Conservation (phyloP, 352 stramenopile genomes). For the Phytophthora sp. region DNA sequence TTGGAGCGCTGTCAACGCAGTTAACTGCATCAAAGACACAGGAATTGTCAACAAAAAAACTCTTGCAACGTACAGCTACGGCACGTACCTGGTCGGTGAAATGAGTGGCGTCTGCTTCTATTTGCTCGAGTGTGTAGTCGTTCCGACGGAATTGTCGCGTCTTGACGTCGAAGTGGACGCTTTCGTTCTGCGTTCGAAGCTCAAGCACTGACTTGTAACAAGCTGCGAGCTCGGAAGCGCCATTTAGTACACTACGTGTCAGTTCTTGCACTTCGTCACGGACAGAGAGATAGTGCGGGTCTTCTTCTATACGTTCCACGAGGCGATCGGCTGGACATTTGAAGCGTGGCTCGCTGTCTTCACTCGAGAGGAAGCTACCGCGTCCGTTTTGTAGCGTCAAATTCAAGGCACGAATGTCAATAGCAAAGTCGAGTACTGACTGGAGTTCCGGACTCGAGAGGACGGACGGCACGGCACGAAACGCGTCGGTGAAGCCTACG, state of each 20-base stretch:
- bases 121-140: conserved; percentile 50
- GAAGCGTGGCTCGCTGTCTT: conserved; percentile 17
- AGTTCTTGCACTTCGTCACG: conserved; percentile 54
- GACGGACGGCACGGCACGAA: conserved; percentile 47
- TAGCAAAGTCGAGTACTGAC: conserved; percentile 53
- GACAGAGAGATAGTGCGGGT: conserved; percentile 40
- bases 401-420: conserved; percentile 50
- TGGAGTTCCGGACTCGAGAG: conserved; percentile 45
- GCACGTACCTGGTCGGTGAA: conserved; percentile 60
- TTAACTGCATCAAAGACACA: conserved; percentile 19
- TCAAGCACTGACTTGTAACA: conserved; percentile 46
- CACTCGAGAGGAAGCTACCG: not conserved
- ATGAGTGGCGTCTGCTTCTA: conserved; percentile 42
- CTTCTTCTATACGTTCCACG: conserved; percentile 42
- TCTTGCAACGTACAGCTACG: too few relatives aligned
- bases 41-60: too few relatives aligned
- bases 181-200: conserved; percentile 50
- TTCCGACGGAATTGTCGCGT: conserved; percentile 44
- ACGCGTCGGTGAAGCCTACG: conserved; percentile 44
- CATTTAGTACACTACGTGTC: conserved; percentile 29
- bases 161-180: conserved; percentile 56
- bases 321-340: conserved; percentile 31
- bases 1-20: conserved; percentile 26
- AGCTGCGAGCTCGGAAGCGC: conserved; percentile 29
- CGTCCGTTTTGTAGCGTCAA: too few relatives aligned